phyloP scores from a whole-genome alignment of 768 basidiomycete genomes.

The Coprinopsis sp. region DNA sequence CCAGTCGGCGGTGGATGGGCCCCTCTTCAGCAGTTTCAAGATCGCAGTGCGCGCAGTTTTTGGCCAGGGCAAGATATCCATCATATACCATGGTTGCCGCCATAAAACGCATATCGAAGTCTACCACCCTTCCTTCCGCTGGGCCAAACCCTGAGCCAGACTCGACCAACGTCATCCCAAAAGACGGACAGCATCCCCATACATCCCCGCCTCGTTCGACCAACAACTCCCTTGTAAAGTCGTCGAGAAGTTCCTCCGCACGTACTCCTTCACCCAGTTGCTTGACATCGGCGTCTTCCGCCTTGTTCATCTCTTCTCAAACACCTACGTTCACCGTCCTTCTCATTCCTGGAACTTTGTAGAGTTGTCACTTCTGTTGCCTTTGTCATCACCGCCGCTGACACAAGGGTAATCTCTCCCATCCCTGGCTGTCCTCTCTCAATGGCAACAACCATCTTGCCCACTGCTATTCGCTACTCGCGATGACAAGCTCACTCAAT shows the following conservation, averaged over 20 bases:
- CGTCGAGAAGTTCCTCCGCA: no score
- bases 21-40: slow-evolving; percentile 59
- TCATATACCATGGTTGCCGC: slow-evolving; percentile 58
- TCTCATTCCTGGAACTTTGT: no score
- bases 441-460: no score
- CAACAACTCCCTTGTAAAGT: slow-evolving; percentile 20
- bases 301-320: slow-evolving; percentile 57
- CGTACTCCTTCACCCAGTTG: slow-evolving; percentile 49
- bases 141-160: slow-evolving; percentile 40
- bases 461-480: no score
- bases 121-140: slow-evolving; percentile 33
- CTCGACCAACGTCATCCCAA: slow-evolving; percentile 43
- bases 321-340: slow-evolving; percentile 53
- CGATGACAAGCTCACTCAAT: no score
- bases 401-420: no score
- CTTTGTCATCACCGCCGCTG: no score
- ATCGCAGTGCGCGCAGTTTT: slow-evolving; percentile 58
- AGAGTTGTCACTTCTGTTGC: no score
- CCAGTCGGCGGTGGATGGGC: slow-evolving; percentile 74
- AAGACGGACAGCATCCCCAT: slow-evolving; percentile 36
- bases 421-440: no score
- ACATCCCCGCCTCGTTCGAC: slow-evolving; percentile 15
- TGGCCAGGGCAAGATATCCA: slow-evolving; percentile 43
- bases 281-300: slow-evolving; percentile 51
- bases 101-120: slow-evolving; percentile 52